Percentiles rank a stretch among this genome's conserved stretches.
These are phyloP conservation scores for Mycena citricolor DNA, from an alignment of 1,284 basidiomycete species.

Conservation along the genomic window DNA sequence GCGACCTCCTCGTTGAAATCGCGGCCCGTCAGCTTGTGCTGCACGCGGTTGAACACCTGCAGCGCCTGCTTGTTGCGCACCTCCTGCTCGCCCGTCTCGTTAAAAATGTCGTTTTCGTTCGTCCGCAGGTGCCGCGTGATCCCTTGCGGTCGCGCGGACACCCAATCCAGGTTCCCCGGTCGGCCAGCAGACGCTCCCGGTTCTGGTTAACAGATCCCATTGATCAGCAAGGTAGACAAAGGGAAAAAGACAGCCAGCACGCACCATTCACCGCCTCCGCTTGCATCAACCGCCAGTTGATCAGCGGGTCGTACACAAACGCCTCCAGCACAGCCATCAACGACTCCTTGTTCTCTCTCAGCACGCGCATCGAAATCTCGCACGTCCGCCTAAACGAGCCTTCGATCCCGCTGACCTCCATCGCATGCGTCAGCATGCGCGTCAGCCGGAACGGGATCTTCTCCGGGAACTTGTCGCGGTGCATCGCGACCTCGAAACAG, in stretches of 20 bases:
- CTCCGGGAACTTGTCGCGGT: conserved; percentile 98
- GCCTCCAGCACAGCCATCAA: conserved; percentile 97
- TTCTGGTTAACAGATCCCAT: conserved; percentile 5
- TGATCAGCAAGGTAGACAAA: no score
- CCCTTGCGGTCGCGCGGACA: conserved; percentile 70
- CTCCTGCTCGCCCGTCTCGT: conserved; percentile 73
- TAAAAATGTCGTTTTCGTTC: conserved; percentile 83
- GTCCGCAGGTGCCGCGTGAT: conserved; percentile 72
- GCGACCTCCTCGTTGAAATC: conserved; percentile 86
- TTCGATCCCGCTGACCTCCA: conserved; percentile 99
- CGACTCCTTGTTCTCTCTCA: conserved; percentile 96
- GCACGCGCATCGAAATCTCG: conserved; percentile 96
- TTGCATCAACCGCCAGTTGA: conserved; percentile 87
- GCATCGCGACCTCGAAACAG: conserved; percentile 93
- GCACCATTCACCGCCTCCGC: conserved; percentile 69
- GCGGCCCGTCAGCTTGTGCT: conserved; percentile 89
- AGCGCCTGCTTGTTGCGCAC: conserved; percentile 89
- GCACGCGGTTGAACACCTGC: conserved; percentile 89
- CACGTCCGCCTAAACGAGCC: conserved; percentile 96
- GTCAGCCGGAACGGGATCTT: conserved; percentile 98
- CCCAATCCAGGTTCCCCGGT: conserved; percentile 59
- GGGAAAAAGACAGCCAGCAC: conserved; percentile 18
- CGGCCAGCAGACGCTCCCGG: conserved; percentile 48
- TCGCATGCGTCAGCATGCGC: conserved; percentile 98
- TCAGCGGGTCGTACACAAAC: conserved; percentile 87